A percentile compares a stretch with the other conserved stretches of the same genome.
phyloP scores from a whole-genome alignment of 805 yeast genomes.

The Brettanomyces custersianus region DNA sequence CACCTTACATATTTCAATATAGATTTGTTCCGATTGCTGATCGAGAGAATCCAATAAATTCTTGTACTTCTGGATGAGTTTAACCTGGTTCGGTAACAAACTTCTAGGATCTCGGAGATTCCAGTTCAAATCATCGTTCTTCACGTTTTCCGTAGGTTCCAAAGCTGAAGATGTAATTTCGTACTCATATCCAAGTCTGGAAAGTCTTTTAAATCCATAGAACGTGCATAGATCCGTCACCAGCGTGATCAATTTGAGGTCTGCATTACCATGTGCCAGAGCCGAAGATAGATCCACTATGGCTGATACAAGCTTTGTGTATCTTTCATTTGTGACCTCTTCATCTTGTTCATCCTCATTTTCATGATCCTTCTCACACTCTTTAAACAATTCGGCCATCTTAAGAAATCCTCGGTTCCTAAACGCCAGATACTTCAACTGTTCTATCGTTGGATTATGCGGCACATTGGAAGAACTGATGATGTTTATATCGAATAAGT shows the following conservation, averaged over 20 bases:
- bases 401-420: constrained; percentile 76
- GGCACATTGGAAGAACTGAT: constrained; percentile 34
- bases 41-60: constrained; percentile 11
- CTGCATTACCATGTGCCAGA: constrained; percentile 60
- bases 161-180: constrained; percentile 31
- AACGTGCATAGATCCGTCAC: constrained; percentile 42
- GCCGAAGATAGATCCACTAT: constrained; percentile 61
- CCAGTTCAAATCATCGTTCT: constrained; percentile 13
- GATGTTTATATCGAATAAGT: constrained; percentile 61
- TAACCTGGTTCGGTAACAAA: constrained; percentile 24
- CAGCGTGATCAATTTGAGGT: constrained; percentile 40
- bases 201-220: constrained; percentile 39
- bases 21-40: constrained; percentile 10
- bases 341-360: constrained; percentile 5
- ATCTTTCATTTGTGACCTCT: constrained; percentile 4
- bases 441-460: constrained; percentile 56
- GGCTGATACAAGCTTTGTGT: constrained; percentile 17
- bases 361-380: background rate
- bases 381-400: constrained; percentile 25
- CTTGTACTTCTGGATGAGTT: constrained; percentile 14
- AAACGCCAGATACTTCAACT: constrained; percentile 66
- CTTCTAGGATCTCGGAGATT: constrained; percentile 13
- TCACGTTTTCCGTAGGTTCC: constrained; percentile 16
- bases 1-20: constrained; percentile 4
- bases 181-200: constrained; percentile 53